Conservation (phyloP, 768 basidiomycete species). For the Xerocomus potaroensis region DNA sequence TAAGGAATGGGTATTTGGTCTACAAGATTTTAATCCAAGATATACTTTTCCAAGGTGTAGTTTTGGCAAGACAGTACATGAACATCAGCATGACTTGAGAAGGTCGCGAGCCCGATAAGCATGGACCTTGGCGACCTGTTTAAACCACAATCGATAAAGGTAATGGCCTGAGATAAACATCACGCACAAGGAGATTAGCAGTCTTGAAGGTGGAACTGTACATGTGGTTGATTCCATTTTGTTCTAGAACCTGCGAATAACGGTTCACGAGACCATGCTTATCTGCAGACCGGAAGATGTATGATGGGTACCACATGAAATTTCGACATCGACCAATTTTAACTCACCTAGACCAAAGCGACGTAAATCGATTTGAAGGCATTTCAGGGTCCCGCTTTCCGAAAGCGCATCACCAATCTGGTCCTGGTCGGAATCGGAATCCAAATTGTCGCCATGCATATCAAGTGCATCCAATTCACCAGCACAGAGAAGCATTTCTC, state of each 20-base stretch:
- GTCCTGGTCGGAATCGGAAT: constrained; percentile 38
- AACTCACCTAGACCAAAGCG: constrained; percentile 67
- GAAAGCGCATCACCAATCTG: constrained; percentile 31
- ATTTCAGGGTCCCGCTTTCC: constrained; percentile 47
- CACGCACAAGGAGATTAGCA: constrained; percentile 65
- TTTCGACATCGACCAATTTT: too few species aligned
- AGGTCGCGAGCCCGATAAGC: constrained; percentile 54
- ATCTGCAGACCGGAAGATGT: constrained; percentile 38
- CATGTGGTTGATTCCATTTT: constrained; percentile 76
- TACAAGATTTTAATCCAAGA: constrained; percentile 10
- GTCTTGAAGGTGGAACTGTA: constrained; percentile 83
- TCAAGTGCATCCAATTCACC: constrained; percentile 63
- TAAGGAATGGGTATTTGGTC: constrained; percentile 16
- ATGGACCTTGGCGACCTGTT: constrained; percentile 54
- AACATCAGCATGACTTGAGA: constrained; percentile 49
- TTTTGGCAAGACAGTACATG: constrained; percentile 3
- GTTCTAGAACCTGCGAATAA: constrained; percentile 68
- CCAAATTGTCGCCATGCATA: constrained; percentile 26
- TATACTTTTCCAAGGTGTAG: background rate
- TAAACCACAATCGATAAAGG: constrained; percentile 1
- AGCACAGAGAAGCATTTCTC: constrained; percentile 72
- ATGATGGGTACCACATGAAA: background rate
- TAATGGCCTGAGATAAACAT: constrained; percentile 1
- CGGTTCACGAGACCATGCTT: constrained; percentile 76
- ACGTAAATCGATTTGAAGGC: constrained; percentile 71